Conservation (phyloP, 1,284 basidiomycete species). For the Uromyces viciae-fabae region DNA sequence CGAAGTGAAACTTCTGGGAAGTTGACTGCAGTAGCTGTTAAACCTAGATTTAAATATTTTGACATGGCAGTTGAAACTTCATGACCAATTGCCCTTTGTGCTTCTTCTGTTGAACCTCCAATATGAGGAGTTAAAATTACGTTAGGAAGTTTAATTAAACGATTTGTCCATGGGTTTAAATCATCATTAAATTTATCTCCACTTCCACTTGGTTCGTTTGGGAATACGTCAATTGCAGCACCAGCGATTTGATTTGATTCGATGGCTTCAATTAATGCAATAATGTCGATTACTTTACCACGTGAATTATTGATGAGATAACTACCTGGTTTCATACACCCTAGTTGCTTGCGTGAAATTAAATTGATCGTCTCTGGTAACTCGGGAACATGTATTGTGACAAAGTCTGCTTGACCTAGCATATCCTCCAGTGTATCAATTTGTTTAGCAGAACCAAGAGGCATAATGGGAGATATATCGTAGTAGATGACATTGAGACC, state of each 20-base stretch:
- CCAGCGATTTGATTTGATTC: slow-evolving; percentile 83
- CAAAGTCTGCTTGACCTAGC: slow-evolving; percentile 79
- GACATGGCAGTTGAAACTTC: slow-evolving; percentile 82
- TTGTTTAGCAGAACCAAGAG: slow-evolving; percentile 87
- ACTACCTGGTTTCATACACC: slow-evolving; percentile 88
- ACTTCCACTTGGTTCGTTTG: slow-evolving; percentile 84
- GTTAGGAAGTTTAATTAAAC: slow-evolving; percentile 72
- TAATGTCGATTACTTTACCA: slow-evolving; percentile 90
- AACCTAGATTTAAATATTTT: slow-evolving; percentile 89
- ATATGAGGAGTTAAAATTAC: slow-evolving; percentile 97
- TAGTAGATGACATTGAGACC: slow-evolving; percentile 95
- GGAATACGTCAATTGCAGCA: slow-evolving; percentile 92
- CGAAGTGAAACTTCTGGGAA: slow-evolving; percentile 98
- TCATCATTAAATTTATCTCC: slow-evolving; percentile 77
- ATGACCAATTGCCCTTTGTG: slow-evolving; percentile 92
- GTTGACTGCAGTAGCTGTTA: slow-evolving; percentile 88
- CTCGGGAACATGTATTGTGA: slow-evolving; percentile 95
- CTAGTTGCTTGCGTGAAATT: slow-evolving; percentile 74
- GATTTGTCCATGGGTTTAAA: slow-evolving; percentile 74
- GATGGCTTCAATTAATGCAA: slow-evolving; percentile 76
- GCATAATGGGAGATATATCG: slow-evolving; percentile 96
- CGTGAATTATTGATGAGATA: slow-evolving; percentile 99
- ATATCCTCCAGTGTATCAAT: slow-evolving; percentile 76
- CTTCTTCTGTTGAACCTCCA: slow-evolving; percentile 97
- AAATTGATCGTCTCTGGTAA: slow-evolving; percentile 92